Evolutionary conservation across 179 eudicot genomes (phyloP), one percentile per base, ranked within the genome.

Genomic region (Camellia oleifera): DNA sequence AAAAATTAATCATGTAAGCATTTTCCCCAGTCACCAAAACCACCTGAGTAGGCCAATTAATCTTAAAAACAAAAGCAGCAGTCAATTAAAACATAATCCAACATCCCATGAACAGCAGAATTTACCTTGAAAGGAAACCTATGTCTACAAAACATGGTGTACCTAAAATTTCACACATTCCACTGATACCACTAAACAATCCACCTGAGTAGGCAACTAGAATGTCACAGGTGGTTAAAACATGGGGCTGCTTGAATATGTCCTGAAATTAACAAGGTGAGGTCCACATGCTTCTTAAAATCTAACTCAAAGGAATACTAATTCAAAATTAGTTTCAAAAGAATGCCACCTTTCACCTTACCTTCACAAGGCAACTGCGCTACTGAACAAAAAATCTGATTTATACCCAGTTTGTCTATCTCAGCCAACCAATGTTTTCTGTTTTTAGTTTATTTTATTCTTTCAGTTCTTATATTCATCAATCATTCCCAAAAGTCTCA

Each of bases 1-100:
- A 61, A 60, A 75, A 63, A 20, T 44, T 60, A 42, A 53, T 50
- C 6, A 9, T 4, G 9, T n/a, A 69, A 44, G 20, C 65, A 46
- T 69, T 15, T 69, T 18, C 20, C 44, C 72, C 54, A 45, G 26
- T 40, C 65, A 74, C 77, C 65, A 74, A 72, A 53, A 44, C 61
- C 50, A 12, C 76, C 61, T 32, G 3, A 4, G 15, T 17, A 75
- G 45, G 77, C 69, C 65, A 42, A 14, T 45, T 45, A 23, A 12
- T 12, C 68, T 44, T 75, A 74, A 17, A 58, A 42, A 23, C 9
- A 7, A 2, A 61, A 75, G 42, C 40, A 75, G 42, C 17, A 3
- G 7, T 17, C 56, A 75, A 54, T 50, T 3, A 56, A 40, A 57
- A 45, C 23, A 74, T 74, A 57, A 60, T 32, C 52, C 64, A 56